These are phyloP conservation scores for Paxillus ammoniavirescens DNA, from an alignment of 768 basidiomycete species.

Conservation along the genomic window DNA sequence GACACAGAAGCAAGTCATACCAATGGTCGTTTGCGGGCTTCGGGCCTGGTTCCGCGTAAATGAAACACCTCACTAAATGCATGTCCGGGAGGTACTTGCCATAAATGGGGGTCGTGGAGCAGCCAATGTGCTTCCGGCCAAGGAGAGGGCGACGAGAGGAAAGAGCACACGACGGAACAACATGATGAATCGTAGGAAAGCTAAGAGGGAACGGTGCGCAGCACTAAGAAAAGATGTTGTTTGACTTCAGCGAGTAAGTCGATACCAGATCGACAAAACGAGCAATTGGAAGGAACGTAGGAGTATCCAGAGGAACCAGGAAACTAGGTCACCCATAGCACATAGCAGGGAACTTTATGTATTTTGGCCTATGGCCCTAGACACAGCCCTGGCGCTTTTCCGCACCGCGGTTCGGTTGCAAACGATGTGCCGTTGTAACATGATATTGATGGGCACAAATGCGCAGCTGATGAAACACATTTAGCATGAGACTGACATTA, in stretches of 20 bases:
- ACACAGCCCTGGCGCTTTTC: neutral
- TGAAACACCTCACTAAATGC: neutral
- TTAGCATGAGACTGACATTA: neutral
- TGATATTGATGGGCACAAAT: neutral
- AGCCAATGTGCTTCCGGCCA: slow-evolving; percentile 24
- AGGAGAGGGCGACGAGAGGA: slow-evolving; percentile 19
- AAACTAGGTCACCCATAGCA: neutral
- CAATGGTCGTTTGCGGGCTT: neutral
- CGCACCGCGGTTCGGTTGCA: neutral
- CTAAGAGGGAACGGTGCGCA: neutral
- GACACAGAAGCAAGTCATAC: neutral
- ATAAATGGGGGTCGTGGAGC: slow-evolving; percentile 21
- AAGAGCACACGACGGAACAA: slow-evolving; percentile 28
- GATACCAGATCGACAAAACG: neutral
- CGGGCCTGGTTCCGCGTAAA: neutral
- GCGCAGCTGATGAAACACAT: neutral
- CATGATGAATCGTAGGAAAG: slow-evolving; percentile 13
- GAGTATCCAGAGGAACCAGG: neutral
- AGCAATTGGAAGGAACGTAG: neutral
- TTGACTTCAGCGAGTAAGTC: neutral
- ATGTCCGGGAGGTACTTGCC: slow-evolving; percentile 4
- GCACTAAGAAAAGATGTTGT: neutral
- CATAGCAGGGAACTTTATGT: neutral
- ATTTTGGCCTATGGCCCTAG: neutral
- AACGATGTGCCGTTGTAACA: neutral